Conservation (phyloP, 257 asterid genomes). For the Cinchona pubescens region DNA sequence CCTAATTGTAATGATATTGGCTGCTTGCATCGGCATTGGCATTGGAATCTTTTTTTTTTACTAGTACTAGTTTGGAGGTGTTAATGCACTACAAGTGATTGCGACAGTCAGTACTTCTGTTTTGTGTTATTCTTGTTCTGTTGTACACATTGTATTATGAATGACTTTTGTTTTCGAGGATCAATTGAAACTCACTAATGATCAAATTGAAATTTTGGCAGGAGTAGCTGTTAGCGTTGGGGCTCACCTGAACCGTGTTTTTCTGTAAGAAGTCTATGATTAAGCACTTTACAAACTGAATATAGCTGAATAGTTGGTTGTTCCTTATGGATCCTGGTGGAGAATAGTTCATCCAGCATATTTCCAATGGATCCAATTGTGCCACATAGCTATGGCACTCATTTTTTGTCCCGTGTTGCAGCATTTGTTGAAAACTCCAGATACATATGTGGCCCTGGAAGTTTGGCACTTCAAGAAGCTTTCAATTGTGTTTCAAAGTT, state of each 20-base stretch:
- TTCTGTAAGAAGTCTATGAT: neutral
- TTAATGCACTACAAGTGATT: neutral
- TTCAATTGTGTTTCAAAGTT: slow-evolving; percentile 62
- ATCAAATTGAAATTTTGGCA: slow-evolving; percentile 1
- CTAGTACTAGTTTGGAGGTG: neutral
- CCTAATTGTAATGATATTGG: neutral
- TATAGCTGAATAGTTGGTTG: slow-evolving; percentile 47
- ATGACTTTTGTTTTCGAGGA: neutral
- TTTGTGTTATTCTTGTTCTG: neutral
- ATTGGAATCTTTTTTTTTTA: neutral
- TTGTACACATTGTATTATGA: too few species aligned
- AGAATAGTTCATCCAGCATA: slow-evolving; percentile 41
- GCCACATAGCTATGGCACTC: slow-evolving; percentile 40
- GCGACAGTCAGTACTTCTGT: neutral
- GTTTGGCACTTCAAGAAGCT: slow-evolving; percentile 67
- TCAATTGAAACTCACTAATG: neutral
- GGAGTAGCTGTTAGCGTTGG: neutral
- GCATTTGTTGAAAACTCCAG: slow-evolving; percentile 57
- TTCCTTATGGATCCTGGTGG: slow-evolving; percentile 55
- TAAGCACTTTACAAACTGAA: neutral
- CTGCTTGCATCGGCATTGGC: neutral
- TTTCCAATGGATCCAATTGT: slow-evolving; percentile 62
- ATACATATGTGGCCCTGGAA: slow-evolving; percentile 54
- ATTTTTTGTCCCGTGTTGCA: slow-evolving; percentile 48
- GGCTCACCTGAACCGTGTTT: neutral